These are phyloP conservation scores for Yamadazyma taylorii DNA, from an alignment of 1,139 yeast genomes.

Conservation along the genomic window DNA sequence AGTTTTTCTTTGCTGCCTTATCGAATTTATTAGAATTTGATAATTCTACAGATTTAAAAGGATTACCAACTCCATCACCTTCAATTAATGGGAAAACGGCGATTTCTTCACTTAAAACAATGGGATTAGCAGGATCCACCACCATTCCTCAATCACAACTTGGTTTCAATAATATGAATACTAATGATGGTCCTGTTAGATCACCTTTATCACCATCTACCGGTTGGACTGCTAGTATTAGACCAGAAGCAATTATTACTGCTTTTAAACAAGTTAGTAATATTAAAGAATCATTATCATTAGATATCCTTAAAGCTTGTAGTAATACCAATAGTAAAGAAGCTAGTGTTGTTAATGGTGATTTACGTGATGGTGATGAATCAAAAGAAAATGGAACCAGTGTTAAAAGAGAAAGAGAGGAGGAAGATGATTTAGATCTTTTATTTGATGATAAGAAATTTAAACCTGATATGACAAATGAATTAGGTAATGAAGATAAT, in stretches of 20 bases:
- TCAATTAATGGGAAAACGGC: constrained; percentile 12
- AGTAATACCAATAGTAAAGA: constrained; percentile 1
- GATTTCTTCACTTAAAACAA: constrained; percentile 14
- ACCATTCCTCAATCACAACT: constrained; percentile 15
- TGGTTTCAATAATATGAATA: constrained; percentile 13
- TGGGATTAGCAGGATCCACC: constrained; percentile 3
- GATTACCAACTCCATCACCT: constrained; percentile 36
- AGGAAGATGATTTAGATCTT: constrained; percentile 29
- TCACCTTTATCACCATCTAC: constrained; percentile 38
- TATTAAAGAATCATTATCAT: constrained; percentile 31
- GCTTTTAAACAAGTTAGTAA: constrained; percentile 48
- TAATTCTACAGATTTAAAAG: constrained; percentile 23
- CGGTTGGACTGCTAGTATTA: constrained; percentile 49
- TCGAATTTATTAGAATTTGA: constrained; percentile 53
- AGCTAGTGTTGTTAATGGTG: constrained; percentile 10
- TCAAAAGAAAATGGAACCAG: constrained; percentile 3
- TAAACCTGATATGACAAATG: constrained; percentile 19
- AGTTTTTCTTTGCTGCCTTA: constrained; percentile 51
- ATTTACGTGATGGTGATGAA: too few species aligned
- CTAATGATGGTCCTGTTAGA: constrained; percentile 15
- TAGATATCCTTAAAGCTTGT: constrained; percentile 34
- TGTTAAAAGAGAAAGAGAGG: constrained; percentile 28
- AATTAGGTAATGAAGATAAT: not conserved
- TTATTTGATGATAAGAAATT: constrained; percentile 39
- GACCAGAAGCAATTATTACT: constrained; percentile 45